Base-by-base conservation (phyloP, 495 filamentous ascomycete species). In the Immersiella caudata region DNA sequence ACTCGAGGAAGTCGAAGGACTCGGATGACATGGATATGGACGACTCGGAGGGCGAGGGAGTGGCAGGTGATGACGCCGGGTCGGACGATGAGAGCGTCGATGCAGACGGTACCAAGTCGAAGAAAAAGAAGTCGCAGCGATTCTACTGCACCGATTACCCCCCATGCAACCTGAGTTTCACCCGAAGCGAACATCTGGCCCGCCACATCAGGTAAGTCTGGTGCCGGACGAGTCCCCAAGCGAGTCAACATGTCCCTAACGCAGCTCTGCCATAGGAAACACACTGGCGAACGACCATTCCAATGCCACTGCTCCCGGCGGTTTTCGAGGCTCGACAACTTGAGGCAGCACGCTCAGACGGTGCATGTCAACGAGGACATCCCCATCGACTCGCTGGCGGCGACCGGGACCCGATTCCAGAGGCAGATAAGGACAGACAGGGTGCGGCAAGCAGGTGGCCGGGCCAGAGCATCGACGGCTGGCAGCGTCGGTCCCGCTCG, bases 111-210 rank as follows among this genome's bases (percentile, higher is more conserved):
- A 85, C 90, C 25, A 83, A 85, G 62, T 88, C 85, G 55, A 96
- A 95, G 78, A 96, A 96, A 84, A 98, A 98, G 80, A 97, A 97
- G 77, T 94, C 94, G 1, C 94, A 97, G 74, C 86, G 93, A 54
- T 99, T 99, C 74, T 97, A 93, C 76, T 99, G 95, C 80, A 97
- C 91, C n/a, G 93, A 97, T 25, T 97, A 94, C 73, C 96, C 96
- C 51, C 92, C 93, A 20, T 99, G 95, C 78, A 93, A 90, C 73
- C 79, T 99, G 26, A 97, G 94, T 76, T 99, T 99, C 76, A 98
- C 95, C 1, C 86, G 95, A 49, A 98, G 96, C 73, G 95, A 99
- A 76, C 95, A 99, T 80, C 78, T 99, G 62, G 95, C 95, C 14
- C 86, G 95, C 33, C 95, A 99, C 69, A 98, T 99, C 68, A 88